phyloP scores from a whole-genome alignment of 140 eudicot species.

The Senecio squalidus region DNA sequence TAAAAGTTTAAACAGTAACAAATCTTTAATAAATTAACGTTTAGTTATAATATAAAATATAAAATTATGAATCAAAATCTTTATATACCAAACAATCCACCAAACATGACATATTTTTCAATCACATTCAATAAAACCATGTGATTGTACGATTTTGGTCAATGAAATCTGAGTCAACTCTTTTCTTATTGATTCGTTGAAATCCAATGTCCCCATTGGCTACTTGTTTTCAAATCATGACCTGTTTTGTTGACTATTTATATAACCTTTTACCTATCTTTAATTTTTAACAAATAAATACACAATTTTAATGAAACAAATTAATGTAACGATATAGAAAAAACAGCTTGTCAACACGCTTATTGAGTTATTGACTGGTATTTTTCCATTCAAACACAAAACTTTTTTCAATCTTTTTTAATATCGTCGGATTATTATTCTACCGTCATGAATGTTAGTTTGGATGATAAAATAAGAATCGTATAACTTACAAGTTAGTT shows the following conservation, averaged over 20 bases:
- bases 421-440: too few relatives aligned
- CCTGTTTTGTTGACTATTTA: conserved; percentile 13
- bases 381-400: not conserved
- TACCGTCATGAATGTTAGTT: too few relatives aligned
- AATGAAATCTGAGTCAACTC: not conserved
- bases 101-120: conserved; percentile 5
- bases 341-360: not conserved
- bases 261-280: not conserved
- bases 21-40: too few relatives aligned
- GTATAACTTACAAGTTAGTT: too few relatives aligned
- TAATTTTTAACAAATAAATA: not conserved
- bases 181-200: conserved; percentile 11
- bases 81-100: conserved; percentile 6
- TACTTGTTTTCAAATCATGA: conserved; percentile 1
- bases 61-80: not conserved
- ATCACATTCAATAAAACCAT: conserved; percentile 13
- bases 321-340: too few relatives aligned
- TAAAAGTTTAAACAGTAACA: too few relatives aligned
- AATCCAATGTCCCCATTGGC: not conserved
- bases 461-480: too few relatives aligned
- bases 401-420: too few relatives aligned
- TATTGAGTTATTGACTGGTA: not conserved
- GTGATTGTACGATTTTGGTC: conserved; percentile 9
- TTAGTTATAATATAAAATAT: not conserved
- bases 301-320: not conserved